These are phyloP conservation scores for Penicillium atrosanguineum DNA, from an alignment of 495 filamentous ascomycete genomes.

Conservation along the genomic window DNA sequence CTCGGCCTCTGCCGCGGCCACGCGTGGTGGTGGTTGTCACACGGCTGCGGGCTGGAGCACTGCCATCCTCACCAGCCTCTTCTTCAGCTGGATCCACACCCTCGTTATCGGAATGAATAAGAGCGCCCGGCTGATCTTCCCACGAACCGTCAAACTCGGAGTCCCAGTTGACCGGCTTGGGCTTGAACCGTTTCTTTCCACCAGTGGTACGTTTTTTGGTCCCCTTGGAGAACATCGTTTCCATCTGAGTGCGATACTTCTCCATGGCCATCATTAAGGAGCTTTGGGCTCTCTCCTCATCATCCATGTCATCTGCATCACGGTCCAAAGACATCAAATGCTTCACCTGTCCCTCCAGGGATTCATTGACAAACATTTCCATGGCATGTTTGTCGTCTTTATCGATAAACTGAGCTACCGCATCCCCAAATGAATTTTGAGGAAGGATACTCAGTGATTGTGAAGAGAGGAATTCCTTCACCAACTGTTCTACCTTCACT, in stretches of 20 bases:
- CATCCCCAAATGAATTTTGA: conserved; percentile 87
- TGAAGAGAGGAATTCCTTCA: conserved; percentile 76
- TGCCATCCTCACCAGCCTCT: conserved; percentile 44
- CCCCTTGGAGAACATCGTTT: conserved; percentile 69
- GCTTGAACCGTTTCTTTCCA: conserved; percentile 65
- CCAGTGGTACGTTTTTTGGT: conserved; percentile 56
- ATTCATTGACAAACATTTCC: conserved; percentile 82
- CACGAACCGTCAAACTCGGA: conserved; percentile 80
- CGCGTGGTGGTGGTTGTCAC: conserved; percentile 35
- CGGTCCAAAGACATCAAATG: conserved; percentile 65
- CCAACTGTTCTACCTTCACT: conserved; percentile 83
- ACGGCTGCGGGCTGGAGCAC: conserved; percentile 23
- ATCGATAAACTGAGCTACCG: conserved; percentile 87
- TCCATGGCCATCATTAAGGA: conserved; percentile 69
- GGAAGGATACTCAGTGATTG: conserved; percentile 89
- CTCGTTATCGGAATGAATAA: conserved; percentile 56
- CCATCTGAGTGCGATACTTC: conserved; percentile 63
- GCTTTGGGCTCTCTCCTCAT: conserved; percentile 57
- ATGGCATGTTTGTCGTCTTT: conserved; percentile 95
- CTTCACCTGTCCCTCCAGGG: conserved; percentile 71
- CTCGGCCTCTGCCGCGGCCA: conserved; percentile 51
- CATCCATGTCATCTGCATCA: conserved; percentile 62
- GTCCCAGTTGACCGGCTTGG: conserved; percentile 80
- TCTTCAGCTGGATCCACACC: conserved; percentile 46
- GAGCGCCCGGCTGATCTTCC: conserved; percentile 73